Evolutionary conservation across 2,329 filamentous ascomycete species (phyloP).

Genomic region (Biscogniauxia mediterranea): DNA sequence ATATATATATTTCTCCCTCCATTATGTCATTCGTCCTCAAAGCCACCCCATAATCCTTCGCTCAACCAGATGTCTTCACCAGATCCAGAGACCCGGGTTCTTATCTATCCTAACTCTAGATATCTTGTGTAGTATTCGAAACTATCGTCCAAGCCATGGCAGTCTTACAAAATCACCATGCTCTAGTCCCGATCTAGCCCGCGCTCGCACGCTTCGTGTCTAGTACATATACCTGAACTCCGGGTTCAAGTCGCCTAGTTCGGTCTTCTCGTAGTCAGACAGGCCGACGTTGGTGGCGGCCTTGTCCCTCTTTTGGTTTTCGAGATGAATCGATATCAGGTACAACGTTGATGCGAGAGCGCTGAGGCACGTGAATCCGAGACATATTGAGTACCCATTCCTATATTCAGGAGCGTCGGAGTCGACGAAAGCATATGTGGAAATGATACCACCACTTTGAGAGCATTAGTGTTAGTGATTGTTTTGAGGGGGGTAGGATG

Average conservation of each 20-base stretch:
- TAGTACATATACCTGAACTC: constrained; percentile 56
- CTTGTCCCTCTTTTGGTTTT: constrained; percentile 60
- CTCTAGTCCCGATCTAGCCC: not conserved
- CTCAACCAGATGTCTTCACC: too few species aligned
- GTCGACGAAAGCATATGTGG: constrained; percentile 66
- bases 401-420: constrained; percentile 68
- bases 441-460: constrained; percentile 65
- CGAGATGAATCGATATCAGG: constrained; percentile 51
- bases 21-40: not conserved
- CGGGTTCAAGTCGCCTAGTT: constrained; percentile 55
- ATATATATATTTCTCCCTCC: too few species aligned
- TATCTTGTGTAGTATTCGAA: not conserved
- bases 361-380: constrained; percentile 70
- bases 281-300: constrained; percentile 45
- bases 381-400: constrained; percentile 73
- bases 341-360: constrained; percentile 61
- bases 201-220: not conserved
- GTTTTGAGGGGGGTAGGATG: not conserved
- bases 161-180: not conserved
- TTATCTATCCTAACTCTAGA: not conserved
- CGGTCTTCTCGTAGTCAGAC: constrained; percentile 59
- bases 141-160: not conserved
- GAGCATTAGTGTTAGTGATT: not conserved
- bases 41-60: not conserved
- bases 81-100: not conserved